These are phyloP conservation scores for Alternaria postmessia DNA, from an alignment of 2,329 filamentous ascomycete species.

Conservation along the genomic window DNA sequence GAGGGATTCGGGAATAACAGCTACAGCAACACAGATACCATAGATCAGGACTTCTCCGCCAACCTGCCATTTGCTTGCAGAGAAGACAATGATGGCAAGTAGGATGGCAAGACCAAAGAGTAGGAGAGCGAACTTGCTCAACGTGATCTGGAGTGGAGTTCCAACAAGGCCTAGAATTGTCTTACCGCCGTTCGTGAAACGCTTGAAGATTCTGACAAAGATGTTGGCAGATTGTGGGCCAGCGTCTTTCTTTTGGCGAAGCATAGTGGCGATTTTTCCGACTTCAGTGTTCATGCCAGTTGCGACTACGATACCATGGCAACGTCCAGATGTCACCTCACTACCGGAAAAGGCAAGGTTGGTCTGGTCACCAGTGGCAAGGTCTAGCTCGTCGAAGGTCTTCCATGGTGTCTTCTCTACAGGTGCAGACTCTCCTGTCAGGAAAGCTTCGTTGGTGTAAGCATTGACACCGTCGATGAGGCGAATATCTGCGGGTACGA, in stretches of 20 bases:
- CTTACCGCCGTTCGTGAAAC: slow-evolving; percentile 51
- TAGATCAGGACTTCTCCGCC: slow-evolving; percentile 58
- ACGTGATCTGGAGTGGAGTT: slow-evolving; percentile 83
- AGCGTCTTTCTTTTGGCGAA: slow-evolving; percentile 68
- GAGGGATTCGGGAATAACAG: slow-evolving; percentile 61
- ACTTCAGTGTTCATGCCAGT: slow-evolving; percentile 80
- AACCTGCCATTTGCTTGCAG: slow-evolving; percentile 62
- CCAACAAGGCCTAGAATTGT: slow-evolving; percentile 73
- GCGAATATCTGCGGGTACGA: slow-evolving; percentile 72
- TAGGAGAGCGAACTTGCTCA: slow-evolving; percentile 78
- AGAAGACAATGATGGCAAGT: slow-evolving; percentile 74
- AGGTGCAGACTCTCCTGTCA: slow-evolving; percentile 77
- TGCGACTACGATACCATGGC: slow-evolving; percentile 71
- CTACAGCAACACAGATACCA: slow-evolving; percentile 57
- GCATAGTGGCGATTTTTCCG: slow-evolving; percentile 74
- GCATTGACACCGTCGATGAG: slow-evolving; percentile 73
- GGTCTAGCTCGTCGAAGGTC: slow-evolving; percentile 60
- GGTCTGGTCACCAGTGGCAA: slow-evolving; percentile 69
- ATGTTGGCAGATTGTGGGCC: slow-evolving; percentile 58
- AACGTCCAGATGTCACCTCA: slow-evolving; percentile 75
- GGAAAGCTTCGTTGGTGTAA: slow-evolving; percentile 76
- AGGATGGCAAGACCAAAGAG: slow-evolving; percentile 67
- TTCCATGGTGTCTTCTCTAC: slow-evolving; percentile 70
- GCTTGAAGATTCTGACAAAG: slow-evolving; percentile 32
- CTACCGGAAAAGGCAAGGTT: slow-evolving; percentile 77